Evolutionary conservation across 768 basidiomycete species (phyloP).

Genomic region (Tylopilus plumbeoviolaceoides): DNA sequence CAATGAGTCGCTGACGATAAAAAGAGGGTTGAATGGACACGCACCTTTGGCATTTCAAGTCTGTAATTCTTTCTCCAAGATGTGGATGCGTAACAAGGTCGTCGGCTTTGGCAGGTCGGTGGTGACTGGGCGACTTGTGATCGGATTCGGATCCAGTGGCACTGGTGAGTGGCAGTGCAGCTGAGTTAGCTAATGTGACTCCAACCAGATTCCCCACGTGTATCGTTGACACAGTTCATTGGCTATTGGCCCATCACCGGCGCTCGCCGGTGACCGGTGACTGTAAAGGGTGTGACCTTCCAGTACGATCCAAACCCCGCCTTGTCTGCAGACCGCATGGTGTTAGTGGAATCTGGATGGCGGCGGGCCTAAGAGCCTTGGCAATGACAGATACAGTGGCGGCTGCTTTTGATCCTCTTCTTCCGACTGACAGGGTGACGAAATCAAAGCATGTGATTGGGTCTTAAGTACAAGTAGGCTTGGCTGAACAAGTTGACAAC

Average conservation of each 20-base stretch:
- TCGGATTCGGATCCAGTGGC: not conserved
- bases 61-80: not conserved
- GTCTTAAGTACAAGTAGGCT: too few species aligned
- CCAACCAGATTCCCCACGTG: too few species aligned
- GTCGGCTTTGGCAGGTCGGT: not conserved
- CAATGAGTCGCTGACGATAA: not conserved
- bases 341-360: not conserved
- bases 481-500: not conserved
- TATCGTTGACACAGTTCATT: too few species aligned
- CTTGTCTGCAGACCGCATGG: too few species aligned
- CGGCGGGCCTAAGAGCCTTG: not conserved
- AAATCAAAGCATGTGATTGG: not conserved
- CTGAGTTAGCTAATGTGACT: not conserved
- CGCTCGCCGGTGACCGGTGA: too few species aligned
- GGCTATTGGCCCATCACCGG: too few species aligned
- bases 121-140: not conserved
- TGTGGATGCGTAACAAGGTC: not conserved
- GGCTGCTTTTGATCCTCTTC: too few species aligned
- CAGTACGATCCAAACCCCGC: too few species aligned
- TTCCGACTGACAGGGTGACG: not conserved
- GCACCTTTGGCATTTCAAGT: conserved; percentile 25
- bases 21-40: not conserved
- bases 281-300: too few species aligned
- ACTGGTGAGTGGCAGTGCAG: not conserved
- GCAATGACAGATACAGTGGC: not conserved